phyloP scores from a whole-genome alignment of 164 flowering plant genomes.

The Buxus sempervirens region DNA sequence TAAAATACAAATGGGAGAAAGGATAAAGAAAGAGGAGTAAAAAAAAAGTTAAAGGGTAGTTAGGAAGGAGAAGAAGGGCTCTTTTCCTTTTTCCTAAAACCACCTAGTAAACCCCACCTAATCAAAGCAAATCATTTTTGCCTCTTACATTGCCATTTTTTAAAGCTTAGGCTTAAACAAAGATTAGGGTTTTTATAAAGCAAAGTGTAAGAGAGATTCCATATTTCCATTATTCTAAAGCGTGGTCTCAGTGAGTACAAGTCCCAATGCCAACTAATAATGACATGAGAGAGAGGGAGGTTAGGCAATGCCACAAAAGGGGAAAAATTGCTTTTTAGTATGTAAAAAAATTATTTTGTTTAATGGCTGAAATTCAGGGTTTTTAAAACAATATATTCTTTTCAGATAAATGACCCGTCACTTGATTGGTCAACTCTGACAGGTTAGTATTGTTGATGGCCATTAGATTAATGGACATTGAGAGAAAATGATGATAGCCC shows the following conservation, averaged over 20 bases:
- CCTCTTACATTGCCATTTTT: slow-evolving; percentile 15
- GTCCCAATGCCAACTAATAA: slow-evolving; percentile 68
- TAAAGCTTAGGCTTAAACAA: slow-evolving; percentile 11
- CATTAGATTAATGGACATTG: no score
- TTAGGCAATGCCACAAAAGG: slow-evolving; percentile 18
- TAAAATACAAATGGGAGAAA: background rate
- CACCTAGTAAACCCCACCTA: slow-evolving; percentile 31
- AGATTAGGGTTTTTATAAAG: slow-evolving; percentile 26
- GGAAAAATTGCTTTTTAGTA: background rate
- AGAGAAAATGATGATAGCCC: no score
- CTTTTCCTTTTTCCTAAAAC: no score
- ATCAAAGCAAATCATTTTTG: slow-evolving; percentile 37
- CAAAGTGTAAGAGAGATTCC: slow-evolving; percentile 34
- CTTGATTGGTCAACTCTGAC: no score
- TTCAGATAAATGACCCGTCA: no score
- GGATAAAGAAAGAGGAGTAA: no score
- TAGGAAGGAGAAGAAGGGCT: background rate
- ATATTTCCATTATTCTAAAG: slow-evolving; percentile 42
- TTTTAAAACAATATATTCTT: no score
- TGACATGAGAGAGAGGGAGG: slow-evolving; percentile 35
- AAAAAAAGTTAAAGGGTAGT: background rate
- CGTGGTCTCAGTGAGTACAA: slow-evolving; percentile 42
- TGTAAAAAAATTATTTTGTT: background rate
- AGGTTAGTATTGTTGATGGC: no score
- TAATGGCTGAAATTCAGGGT: background rate